phyloP scores from a whole-genome alignment of 148 eudicot genomes.

The Fallopia convolvulus region DNA sequence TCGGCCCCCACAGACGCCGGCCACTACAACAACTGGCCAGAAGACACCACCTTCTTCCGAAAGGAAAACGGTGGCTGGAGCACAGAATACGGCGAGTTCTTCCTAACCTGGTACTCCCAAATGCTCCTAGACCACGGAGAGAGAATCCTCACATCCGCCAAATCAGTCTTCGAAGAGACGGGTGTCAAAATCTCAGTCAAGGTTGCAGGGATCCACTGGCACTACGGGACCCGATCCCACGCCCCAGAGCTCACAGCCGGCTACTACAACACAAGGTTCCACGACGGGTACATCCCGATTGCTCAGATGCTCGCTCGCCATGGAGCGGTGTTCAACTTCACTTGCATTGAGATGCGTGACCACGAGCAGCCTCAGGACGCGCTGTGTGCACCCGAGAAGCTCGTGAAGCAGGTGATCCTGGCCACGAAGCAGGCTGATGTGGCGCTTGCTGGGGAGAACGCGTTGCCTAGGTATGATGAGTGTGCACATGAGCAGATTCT shows the following conservation, averaged over 20 bases:
- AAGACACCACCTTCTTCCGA: conserved; percentile 80
- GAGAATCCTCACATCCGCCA: conserved; percentile 53
- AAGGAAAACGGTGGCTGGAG: conserved; percentile 83
- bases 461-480: conserved; percentile 80
- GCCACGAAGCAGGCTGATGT: conserved; percentile 68
- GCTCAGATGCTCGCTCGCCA: conserved; percentile 85
- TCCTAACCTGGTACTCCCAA: conserved; percentile 88
- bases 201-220: conserved; percentile 95
- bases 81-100: conserved; percentile 72
- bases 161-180: conserved; percentile 30
- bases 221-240: conserved; percentile 84
- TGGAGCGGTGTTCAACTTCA: conserved; percentile 79
- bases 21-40: conserved; percentile 91
- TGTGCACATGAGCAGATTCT: conserved; percentile 74
- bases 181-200: conserved; percentile 81
- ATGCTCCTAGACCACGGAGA: conserved; percentile 85
- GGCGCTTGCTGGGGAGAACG: conserved; percentile 84
- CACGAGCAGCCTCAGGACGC: conserved; percentile 98
- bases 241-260: conserved; percentile 98
- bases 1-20: conserved; percentile 96
- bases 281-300: conserved; percentile 81
- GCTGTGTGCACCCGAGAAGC: conserved; percentile 76
- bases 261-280: conserved; percentile 81
- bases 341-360: conserved; percentile 94
- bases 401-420: conserved; percentile 68